A percentile compares a stretch with the other conserved stretches of the same genome.
Evolutionary conservation across 2,329 filamentous ascomycete species (phyloP).

Genomic region (Alternaria tenuissima): DNA sequence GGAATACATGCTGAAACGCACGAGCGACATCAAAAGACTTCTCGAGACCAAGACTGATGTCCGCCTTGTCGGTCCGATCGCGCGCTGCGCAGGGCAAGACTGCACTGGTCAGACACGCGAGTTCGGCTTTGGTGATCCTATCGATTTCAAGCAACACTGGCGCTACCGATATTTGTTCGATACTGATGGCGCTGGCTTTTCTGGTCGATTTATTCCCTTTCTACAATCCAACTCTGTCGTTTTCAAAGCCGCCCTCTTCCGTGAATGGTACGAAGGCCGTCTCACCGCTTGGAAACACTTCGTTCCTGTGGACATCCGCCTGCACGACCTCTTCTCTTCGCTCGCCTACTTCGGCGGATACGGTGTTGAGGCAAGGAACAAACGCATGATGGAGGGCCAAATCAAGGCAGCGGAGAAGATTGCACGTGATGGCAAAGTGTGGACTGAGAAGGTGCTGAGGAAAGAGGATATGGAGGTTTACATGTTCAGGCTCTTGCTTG

Average conservation of each 20-base stretch:
- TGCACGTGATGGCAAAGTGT: slow-evolving; percentile 42
- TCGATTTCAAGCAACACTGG: slow-evolving; percentile 67
- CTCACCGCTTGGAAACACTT: slow-evolving; percentile 82
- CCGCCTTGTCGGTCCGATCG: slow-evolving; percentile 66
- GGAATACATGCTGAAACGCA: slow-evolving; percentile 64
- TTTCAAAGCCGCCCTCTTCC: slow-evolving; percentile 75
- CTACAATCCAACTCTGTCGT: slow-evolving; percentile 73
- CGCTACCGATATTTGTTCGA: slow-evolving; percentile 75
- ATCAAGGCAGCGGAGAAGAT: slow-evolving; percentile 44
- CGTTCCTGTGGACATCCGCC: slow-evolving; percentile 76
- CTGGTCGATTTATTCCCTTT: slow-evolving; percentile 70
- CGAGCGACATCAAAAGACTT: slow-evolving; percentile 62
- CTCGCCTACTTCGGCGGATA: slow-evolving; percentile 71
- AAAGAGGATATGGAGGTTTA: slow-evolving; percentile 78
- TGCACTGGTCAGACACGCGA: slow-evolving; percentile 63
- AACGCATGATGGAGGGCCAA: slow-evolving; percentile 37
- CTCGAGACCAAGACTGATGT: slow-evolving; percentile 62
- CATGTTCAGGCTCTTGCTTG: slow-evolving; percentile 77
- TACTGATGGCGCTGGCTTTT: slow-evolving; percentile 73
- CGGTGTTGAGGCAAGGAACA: slow-evolving; percentile 32
- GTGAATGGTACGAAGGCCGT: slow-evolving; percentile 80
- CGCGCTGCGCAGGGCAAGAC: slow-evolving; percentile 63
- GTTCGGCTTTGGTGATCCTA: slow-evolving; percentile 56
- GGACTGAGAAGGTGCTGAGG: slow-evolving; percentile 47
- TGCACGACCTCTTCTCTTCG: slow-evolving; percentile 77